Evolutionary conservation across 129 eudicot genomes (phyloP).

Genomic region (Chrysanthemum lavandulifolium): DNA sequence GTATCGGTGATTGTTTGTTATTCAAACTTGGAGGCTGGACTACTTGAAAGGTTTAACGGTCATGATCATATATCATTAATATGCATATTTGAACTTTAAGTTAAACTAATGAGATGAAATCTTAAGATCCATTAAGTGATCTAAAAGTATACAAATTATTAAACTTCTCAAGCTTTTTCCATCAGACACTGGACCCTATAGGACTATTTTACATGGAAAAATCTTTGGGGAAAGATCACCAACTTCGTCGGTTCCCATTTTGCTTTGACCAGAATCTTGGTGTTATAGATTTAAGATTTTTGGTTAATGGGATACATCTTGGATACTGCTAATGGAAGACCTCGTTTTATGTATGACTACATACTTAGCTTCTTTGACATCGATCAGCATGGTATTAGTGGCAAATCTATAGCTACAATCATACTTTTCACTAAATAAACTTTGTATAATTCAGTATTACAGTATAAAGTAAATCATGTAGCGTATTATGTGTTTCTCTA

Average conservation of each 20-base stretch:
- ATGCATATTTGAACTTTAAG: conserved; percentile 21
- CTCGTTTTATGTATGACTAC: no score
- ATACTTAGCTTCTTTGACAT: no score
- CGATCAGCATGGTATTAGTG: no score
- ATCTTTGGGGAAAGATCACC: neutral
- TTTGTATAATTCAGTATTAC: no score
- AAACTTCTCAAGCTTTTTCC: neutral
- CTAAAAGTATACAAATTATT: neutral
- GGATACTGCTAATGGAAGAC: no score
- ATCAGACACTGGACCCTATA: neutral
- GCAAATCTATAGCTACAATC: no score
- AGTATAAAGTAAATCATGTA: neutral
- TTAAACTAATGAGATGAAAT: conserved; percentile 25
- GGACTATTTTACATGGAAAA: conserved; percentile 10
- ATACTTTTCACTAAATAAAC: no score
- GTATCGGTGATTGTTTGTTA: neutral
- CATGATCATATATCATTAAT: neutral
- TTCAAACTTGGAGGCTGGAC: neutral
- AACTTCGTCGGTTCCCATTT: conserved; percentile 8
- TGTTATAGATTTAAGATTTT: neutral
- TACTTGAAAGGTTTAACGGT: neutral
- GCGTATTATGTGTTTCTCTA: neutral
- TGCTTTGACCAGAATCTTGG: neutral
- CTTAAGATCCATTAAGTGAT: conserved; percentile 1
- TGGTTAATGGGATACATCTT: neutral